Percentiles rank a stretch among this genome's conserved stretches.
phyloP scores from a whole-genome alignment of 768 basidiomycete genomes.

The Psilocybe cubensis region DNA sequence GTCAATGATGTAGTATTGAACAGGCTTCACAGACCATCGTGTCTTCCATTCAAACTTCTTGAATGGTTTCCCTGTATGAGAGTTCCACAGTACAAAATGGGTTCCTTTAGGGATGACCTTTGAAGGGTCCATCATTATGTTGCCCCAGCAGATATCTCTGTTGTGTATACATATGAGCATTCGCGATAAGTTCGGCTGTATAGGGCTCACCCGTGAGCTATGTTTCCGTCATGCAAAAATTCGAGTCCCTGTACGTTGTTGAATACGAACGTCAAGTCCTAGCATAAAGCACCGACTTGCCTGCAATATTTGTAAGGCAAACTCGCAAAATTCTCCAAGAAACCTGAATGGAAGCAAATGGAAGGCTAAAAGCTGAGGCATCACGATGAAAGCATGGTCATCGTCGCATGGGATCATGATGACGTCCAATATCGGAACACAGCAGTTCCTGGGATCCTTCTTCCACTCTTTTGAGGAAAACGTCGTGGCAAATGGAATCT shows the following conservation, averaged over 20 bases:
- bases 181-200: background rate
- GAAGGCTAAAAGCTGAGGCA: conserved; percentile 21
- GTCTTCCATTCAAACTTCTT: background rate
- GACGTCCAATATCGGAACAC: conserved; percentile 26
- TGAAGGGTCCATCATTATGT: background rate
- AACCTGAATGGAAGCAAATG: conserved; percentile 23
- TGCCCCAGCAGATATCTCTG: background rate
- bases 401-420: conserved; percentile 23
- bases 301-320: conserved; percentile 22
- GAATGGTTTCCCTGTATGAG: background rate
- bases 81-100: background rate
- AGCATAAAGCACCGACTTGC: no score
- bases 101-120: background rate
- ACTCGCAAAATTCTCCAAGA: conserved; percentile 26
- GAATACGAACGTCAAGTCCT: background rate
- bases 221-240: conserved; percentile 14
- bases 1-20: conserved; percentile 7
- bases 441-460: no score
- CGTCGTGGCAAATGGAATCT: no score
- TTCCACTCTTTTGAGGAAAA: no score
- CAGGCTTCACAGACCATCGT: background rate
- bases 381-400: conserved; percentile 19
- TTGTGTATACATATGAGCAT: background rate
- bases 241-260: conserved; percentile 1
- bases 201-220: conserved; percentile 10